Evolutionary conservation across 805 yeast species (phyloP).

Genomic region (Saturnispora halmiae): DNA sequence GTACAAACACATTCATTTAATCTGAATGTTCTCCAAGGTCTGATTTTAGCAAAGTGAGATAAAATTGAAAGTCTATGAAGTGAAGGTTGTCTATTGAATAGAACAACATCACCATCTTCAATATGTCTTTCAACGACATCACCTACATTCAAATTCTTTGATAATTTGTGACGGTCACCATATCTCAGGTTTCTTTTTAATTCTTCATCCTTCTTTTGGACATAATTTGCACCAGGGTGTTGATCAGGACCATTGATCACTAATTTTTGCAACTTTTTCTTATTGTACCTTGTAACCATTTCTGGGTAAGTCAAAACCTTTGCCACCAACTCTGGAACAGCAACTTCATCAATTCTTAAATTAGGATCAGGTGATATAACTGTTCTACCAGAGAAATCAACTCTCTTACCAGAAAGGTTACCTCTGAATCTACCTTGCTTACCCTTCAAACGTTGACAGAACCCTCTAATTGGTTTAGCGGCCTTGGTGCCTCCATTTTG

Average conservation of each 20-base stretch:
- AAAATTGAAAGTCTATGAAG: conserved; percentile 88
- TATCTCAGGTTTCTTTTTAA: conserved; percentile 82
- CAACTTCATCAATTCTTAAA: conserved; percentile 89
- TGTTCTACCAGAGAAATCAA: conserved; percentile 95
- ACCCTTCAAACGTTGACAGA: conserved; percentile 95
- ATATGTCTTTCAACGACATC: conserved; percentile 94
- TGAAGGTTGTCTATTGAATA: conserved; percentile 97
- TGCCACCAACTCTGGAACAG: conserved; percentile 96
- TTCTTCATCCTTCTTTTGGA: conserved; percentile 71
- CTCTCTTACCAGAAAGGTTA: conserved; percentile 95
- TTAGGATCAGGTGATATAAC: conserved; percentile 99
- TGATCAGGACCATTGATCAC: conserved; percentile 76
- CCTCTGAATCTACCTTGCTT: conserved; percentile 99
- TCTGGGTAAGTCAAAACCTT: conserved; percentile 95
- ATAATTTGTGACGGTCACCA: conserved; percentile 75
- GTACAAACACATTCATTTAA: conserved; percentile 98
- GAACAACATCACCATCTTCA: conserved; percentile 93
- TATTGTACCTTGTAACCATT: conserved; percentile 81
- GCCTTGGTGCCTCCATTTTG: conserved; percentile 52
- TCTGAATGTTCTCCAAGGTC: conserved; percentile 98
- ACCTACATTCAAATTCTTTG: conserved; percentile 70
- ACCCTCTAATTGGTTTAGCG: conserved; percentile 81
- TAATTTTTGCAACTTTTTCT: conserved; percentile 62
- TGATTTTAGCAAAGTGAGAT: conserved; percentile 89
- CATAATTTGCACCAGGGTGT: conserved; percentile 96